Conservation (phyloP, 805 yeast genomes). For the Metschnikowia borealis region DNA sequence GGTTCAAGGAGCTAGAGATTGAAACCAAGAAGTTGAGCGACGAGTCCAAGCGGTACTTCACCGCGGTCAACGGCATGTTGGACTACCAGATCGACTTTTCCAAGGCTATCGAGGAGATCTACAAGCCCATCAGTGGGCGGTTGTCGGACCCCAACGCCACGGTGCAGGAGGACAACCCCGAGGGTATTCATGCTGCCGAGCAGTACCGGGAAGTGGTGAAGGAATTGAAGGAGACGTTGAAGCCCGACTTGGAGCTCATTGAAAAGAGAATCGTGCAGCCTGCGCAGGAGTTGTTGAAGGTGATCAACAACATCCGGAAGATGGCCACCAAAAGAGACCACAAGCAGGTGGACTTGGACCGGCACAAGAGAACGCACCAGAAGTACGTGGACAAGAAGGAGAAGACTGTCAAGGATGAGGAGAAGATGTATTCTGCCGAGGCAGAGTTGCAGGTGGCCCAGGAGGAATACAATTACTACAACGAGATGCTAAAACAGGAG, state of each 20-base stretch:
- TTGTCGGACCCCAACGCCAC: conserved; percentile 84
- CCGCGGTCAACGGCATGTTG: conserved; percentile 90
- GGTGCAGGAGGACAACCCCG: conserved; percentile 90
- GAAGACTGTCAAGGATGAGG: conserved; percentile 84
- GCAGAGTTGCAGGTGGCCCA: conserved; percentile 87
- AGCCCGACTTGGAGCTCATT: conserved; percentile 90
- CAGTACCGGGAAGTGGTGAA: conserved; percentile 84
- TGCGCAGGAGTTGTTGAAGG: conserved; percentile 81
- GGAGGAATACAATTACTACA: conserved; percentile 94
- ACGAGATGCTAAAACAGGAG: conserved; percentile 88
- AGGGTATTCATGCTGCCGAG: conserved; percentile 92
- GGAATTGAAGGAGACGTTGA: conserved; percentile 77
- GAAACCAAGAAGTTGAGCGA: conserved; percentile 88
- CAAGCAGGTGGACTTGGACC: conserved; percentile 89
- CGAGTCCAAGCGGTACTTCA: conserved; percentile 85
- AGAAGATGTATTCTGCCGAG: conserved; percentile 81
- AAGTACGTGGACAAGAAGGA: conserved; percentile 82
- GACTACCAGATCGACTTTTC: conserved; percentile 92
- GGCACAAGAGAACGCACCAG: conserved; percentile 65
- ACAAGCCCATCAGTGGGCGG: conserved; percentile 93
- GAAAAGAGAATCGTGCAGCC: conserved; percentile 88
- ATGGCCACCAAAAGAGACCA: conserved; percentile 96
- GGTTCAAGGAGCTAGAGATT: conserved; percentile 86
- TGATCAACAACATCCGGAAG: conserved; percentile 79
- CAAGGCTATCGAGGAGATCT: conserved; percentile 92